Evolutionary conservation across 257 asterid species (phyloP), one percentile per base, ranked within the genome.

Genomic region (Nicotiana knightiana): DNA sequence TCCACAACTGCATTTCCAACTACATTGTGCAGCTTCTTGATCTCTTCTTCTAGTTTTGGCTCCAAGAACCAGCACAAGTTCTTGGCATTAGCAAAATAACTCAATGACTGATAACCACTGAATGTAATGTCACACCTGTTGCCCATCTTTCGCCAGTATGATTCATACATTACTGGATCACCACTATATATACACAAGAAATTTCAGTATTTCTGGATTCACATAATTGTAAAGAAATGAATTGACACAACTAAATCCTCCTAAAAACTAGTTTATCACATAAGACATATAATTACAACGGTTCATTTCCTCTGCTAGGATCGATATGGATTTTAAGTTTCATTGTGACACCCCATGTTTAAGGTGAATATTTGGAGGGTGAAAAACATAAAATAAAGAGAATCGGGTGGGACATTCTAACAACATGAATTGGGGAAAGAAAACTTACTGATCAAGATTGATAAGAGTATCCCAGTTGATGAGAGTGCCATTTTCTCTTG

Each of bases 41-140:
- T 92, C 66, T 87, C 88, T 54, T 87, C 89, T 82, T 96, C 98
- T 0, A 96, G 91, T 61, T 91, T 89, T 4, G 96, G 91, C 88
- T 93, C 98, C 89, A 91, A 26, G 83, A 87, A 93, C 99, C 99
- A 95, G 82, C 97, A 92, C 55, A 89, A 0, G 18, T 65, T 89
- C 21, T 89, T 89, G 0, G 75, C 33, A 73, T 92, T 66, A 18
- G 95, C 71, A 35, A 93, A 93, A 81, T 95, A 95, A 81, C 99
- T 95, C 48, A 95, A 83, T 1, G 93, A 93, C 17, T 93, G 90
- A 39, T 80, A 81, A 46, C 88, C 92, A 1, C 71, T 62, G 16
- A 95, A 81, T 9, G 81, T 80, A 17, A 92, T 61, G 15, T 84
- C 75, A 80, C 83, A 77, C 53, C 76, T 83, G 2, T 84, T 83